These are phyloP conservation scores for Zoysia pacifica DNA, from an alignment of 176 grass and related monocot genomes.

Conservation along the genomic window DNA sequence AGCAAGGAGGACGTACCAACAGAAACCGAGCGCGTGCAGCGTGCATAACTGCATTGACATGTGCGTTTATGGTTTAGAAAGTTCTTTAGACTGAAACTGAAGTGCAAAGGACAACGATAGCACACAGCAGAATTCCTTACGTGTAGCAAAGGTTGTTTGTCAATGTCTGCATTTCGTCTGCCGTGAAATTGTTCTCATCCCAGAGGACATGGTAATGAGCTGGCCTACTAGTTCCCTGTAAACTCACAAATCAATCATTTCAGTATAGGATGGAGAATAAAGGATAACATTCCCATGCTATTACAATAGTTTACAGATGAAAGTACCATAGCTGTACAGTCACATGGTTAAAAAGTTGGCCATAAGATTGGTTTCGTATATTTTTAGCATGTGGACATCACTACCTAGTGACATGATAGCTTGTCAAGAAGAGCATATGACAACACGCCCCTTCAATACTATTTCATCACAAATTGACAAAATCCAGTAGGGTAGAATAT, in stretches of 20 bases:
- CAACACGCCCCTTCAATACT: slow-evolving; percentile 11
- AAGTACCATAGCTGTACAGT: slow-evolving; percentile 37
- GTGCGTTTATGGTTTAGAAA: slow-evolving; percentile 20
- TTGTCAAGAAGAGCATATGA: slow-evolving; percentile 36
- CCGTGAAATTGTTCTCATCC: slow-evolving; percentile 81
- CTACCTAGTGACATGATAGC: slow-evolving; percentile 30
- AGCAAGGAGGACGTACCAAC: slow-evolving; percentile 61
- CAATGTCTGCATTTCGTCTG: slow-evolving; percentile 94
- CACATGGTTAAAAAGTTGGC: slow-evolving; percentile 37
- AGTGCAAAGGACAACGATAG: slow-evolving; percentile 27
- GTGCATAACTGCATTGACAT: slow-evolving; percentile 75
- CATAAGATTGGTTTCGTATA: slow-evolving; percentile 28
- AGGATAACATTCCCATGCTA: slow-evolving; percentile 34
- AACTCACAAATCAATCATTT: slow-evolving; percentile 42
- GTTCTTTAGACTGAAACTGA: background rate
- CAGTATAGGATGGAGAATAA: slow-evolving; percentile 27
- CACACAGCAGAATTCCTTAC: slow-evolving; percentile 41
- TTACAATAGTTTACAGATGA: slow-evolving; percentile 19
- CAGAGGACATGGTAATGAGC: slow-evolving; percentile 88
- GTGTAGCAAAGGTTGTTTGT: slow-evolving; percentile 99
- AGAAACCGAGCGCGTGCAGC: slow-evolving; percentile 96
- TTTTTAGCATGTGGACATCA: slow-evolving; percentile 26
- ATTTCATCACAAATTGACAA: slow-evolving; percentile 41
- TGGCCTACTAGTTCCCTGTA: slow-evolving; percentile 75
- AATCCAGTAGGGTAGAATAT: slow-evolving; percentile 27